Evolutionary conservation across 345 rosid species (phyloP).

Genomic region (Moricandia moricandioides): DNA sequence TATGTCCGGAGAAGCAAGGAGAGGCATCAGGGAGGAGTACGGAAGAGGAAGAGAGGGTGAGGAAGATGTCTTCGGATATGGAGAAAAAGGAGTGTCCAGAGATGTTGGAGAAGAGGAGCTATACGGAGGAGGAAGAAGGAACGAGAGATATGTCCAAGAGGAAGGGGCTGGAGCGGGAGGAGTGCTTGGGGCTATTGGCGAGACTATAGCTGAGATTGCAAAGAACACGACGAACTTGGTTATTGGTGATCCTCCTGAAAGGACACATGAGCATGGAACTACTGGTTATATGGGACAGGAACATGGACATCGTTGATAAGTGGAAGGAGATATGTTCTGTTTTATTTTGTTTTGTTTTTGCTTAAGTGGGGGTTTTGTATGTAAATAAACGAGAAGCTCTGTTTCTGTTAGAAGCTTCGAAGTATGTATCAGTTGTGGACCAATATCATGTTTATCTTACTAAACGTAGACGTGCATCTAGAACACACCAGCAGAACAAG

Average conservation of each 20-base stretch:
- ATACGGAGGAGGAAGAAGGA: slow-evolving; percentile 3
- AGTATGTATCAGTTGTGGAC: background rate
- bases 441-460: background rate
- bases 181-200: slow-evolving; percentile 63
- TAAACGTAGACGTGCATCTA: background rate
- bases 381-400: slow-evolving; percentile 19
- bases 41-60: slow-evolving; percentile 3
- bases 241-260: slow-evolving; percentile 38
- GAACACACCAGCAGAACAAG: background rate
- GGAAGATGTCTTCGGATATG: slow-evolving; percentile 25
- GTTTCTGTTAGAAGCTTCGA: slow-evolving; percentile 11
- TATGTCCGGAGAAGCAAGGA: background rate
- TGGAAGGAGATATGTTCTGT: background rate
- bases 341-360: background rate
- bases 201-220: slow-evolving; percentile 71
- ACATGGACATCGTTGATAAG: slow-evolving; percentile 25
- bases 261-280: slow-evolving; percentile 9
- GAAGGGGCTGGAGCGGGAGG: slow-evolving; percentile 37
- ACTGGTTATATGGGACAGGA: slow-evolving; percentile 21
- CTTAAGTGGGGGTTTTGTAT: background rate
- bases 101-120: slow-evolving; percentile 7
- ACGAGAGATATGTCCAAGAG: slow-evolving; percentile 20
- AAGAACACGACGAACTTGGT: slow-evolving; percentile 53
- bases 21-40: background rate
- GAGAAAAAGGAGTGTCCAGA: slow-evolving; percentile 6